Evolutionary conservation across 768 basidiomycete species (phyloP).

Genomic region (Pleurotus ostreatus): DNA sequence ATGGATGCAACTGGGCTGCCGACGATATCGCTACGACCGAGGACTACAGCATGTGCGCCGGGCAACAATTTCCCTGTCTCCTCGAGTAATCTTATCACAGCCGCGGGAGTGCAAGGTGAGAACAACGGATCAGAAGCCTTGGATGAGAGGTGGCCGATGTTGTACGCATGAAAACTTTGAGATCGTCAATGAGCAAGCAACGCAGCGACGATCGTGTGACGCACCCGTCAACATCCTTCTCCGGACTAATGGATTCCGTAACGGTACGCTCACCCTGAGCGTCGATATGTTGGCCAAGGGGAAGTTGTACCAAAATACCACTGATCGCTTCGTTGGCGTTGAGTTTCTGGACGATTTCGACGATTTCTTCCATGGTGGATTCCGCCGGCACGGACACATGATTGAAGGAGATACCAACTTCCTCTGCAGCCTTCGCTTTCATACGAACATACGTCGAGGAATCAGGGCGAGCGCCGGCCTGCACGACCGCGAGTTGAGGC

Average conservation of each 20-base stretch:
- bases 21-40: constrained; percentile 97
- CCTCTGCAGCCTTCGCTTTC: constrained; percentile 94
- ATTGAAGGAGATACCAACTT: constrained; percentile 85
- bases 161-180: constrained; percentile 94
- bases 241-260: constrained; percentile 90
- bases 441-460: constrained; percentile 93
- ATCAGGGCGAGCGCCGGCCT: constrained; percentile 90
- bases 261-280: constrained; percentile 83
- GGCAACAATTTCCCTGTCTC: constrained; percentile 74
- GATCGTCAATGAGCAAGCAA: constrained; percentile 2
- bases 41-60: constrained; percentile 84
- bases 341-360: constrained; percentile 72
- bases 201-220: constrained; percentile 17
- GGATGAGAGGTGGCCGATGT: constrained; percentile 92
- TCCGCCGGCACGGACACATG: constrained; percentile 74
- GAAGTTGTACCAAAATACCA: constrained; percentile 94
- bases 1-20: constrained; percentile 93
- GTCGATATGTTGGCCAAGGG: constrained; percentile 79
- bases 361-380: constrained; percentile 69
- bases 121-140: constrained; percentile 88
- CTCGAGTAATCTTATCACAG: constrained; percentile 87
- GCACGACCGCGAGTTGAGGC: constrained; percentile 87
- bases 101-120: constrained; percentile 92
- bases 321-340: constrained; percentile 80
- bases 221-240: constrained; percentile 97